These are phyloP conservation scores for Emmonsiellopsis sp. DNA, from an alignment of 2,329 filamentous ascomycete genomes.

Conservation along the genomic window DNA sequence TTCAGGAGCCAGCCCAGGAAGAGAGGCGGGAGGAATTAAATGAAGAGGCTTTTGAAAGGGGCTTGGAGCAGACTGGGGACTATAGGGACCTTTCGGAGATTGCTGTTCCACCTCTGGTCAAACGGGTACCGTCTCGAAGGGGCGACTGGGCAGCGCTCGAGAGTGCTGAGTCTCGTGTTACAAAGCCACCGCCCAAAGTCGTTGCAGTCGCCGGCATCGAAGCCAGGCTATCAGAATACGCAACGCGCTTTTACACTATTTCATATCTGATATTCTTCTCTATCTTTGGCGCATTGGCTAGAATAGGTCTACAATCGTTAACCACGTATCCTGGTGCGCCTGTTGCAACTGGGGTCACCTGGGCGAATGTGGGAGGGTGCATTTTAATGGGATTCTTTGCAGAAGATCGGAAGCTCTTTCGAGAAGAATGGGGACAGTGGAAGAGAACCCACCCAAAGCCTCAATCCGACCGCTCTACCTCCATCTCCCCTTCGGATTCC, in stretches of 20 bases:
- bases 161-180: conserved; percentile 15
- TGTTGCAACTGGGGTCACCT: conserved; percentile 63
- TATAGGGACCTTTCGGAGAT: conserved; percentile 16
- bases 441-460: not conserved
- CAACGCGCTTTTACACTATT: conserved; percentile 58
- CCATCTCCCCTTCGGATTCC: not conserved
- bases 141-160: conserved; percentile 29
- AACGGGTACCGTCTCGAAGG: conserved; percentile 30
- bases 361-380: conserved; percentile 80
- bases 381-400: conserved; percentile 76
- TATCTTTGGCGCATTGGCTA: conserved; percentile 71
- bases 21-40: not conserved
- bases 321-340: conserved; percentile 72
- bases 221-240: conserved; percentile 37
- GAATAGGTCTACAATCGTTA: conserved; percentile 68
- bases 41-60: conserved; percentile 5
- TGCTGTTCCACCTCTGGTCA: conserved; percentile 33
- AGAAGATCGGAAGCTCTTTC: conserved; percentile 69
- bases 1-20: conserved; percentile 2
- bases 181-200: conserved; percentile 9
- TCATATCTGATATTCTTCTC: conserved; percentile 82
- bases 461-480: not conserved
- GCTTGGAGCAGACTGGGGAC: conserved; percentile 5
- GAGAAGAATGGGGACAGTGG: conserved; percentile 49
- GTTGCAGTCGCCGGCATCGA: conserved; percentile 5